A percentile compares a stretch with the other conserved stretches of the same genome.
Evolutionary conservation across 192 early-diverging fungal species (phyloP).

Genomic region (Gamsiella multidivaricata): DNA sequence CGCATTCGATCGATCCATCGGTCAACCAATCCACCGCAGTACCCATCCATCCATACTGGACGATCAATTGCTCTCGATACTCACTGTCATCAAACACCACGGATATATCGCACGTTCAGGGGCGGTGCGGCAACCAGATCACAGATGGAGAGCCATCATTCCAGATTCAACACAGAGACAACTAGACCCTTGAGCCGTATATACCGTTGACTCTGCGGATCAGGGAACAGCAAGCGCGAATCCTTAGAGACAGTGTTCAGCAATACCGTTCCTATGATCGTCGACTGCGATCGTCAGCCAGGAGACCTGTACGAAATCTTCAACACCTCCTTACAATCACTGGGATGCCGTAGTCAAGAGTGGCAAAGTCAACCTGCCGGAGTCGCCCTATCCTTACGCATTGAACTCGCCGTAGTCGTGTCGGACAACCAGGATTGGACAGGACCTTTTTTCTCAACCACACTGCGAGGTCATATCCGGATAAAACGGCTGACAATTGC

Average conservation of each 20-base stretch:
- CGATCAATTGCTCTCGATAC: too few species aligned
- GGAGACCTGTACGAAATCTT: neutral
- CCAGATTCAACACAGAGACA: too few species aligned
- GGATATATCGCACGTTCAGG: too few species aligned
- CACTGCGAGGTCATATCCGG: neutral
- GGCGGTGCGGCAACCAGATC: too few species aligned
- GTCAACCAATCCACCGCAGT: slow-evolving; percentile 2
- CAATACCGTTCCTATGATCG: neutral
- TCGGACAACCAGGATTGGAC: neutral
- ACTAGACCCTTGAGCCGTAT: too few species aligned
- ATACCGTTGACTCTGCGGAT: too few species aligned
- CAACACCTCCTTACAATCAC: neutral
- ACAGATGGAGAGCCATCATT: too few species aligned
- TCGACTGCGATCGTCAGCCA: too few species aligned
- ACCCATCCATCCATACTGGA: neutral
- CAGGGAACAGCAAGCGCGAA: too few species aligned
- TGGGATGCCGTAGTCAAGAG: slow-evolving; percentile 13
- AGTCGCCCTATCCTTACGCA: neutral
- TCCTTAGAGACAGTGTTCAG: too few species aligned
- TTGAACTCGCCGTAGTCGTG: neutral
- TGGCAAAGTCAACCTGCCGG: slow-evolving; percentile 10
- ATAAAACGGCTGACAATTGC: slow-evolving; percentile 2
- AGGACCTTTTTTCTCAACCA: neutral
- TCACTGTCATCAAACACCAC: too few species aligned
- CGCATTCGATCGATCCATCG: slow-evolving; percentile 28